phyloP scores from a whole-genome alignment of 1,284 basidiomycete species.

The Mycena citricolor region DNA sequence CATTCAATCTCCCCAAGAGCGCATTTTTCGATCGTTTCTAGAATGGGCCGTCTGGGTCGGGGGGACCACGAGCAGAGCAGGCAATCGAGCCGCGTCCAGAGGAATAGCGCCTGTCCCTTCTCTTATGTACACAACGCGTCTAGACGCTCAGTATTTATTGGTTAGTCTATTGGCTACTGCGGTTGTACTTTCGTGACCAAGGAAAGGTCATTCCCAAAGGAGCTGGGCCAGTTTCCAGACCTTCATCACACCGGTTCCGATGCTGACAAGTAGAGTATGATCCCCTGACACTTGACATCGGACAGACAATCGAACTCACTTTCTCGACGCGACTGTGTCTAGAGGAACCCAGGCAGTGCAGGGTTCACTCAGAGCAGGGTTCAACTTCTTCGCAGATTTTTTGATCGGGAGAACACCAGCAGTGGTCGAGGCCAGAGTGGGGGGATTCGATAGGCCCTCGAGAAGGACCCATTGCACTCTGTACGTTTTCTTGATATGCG shows the following conservation, averaged over 20 bases:
- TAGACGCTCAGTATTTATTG: no score
- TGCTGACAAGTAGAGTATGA: constrained; percentile 35
- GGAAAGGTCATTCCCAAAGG: no score
- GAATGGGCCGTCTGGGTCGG: constrained; percentile 12
- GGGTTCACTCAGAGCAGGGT: constrained; percentile 4
- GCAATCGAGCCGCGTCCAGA: constrained; percentile 20
- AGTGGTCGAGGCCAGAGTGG: no score
- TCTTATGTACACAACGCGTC: no score
- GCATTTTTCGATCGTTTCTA: background rate
- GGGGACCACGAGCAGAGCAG: constrained; percentile 12
- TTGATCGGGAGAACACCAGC: no score
- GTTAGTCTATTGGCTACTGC: no score
- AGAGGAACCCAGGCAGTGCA: constrained; percentile 51
- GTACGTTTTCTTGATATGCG: constrained; percentile 90
- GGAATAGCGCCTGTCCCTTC: no score
- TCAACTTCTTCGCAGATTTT: no score
- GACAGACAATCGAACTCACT: constrained; percentile 47
- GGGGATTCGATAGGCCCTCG: constrained; percentile 46
- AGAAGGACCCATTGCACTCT: constrained; percentile 72
- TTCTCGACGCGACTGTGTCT: constrained; percentile 55
- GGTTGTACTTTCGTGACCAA: no score
- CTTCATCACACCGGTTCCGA: constrained; percentile 62
- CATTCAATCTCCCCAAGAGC: background rate
- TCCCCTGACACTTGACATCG: constrained; percentile 16
- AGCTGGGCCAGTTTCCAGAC: constrained; percentile 59